Conservation (phyloP, 129 eudicot genomes). For the Mikania micrantha region DNA sequence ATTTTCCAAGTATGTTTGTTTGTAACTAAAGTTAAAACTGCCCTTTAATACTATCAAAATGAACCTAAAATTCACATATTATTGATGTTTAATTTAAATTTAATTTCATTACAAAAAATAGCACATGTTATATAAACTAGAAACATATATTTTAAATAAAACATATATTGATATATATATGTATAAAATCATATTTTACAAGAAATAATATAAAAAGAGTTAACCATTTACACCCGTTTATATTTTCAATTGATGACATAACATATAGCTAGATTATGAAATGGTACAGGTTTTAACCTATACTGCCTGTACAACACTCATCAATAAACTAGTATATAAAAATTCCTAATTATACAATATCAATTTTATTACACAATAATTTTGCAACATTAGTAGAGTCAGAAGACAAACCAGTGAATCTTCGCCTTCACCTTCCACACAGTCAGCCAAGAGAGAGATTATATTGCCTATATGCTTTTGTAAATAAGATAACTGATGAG, state of each 20-base stretch:
- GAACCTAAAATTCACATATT: neutral
- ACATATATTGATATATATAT: too few relatives aligned
- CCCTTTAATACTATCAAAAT: neutral
- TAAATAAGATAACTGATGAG: conserved; percentile 86
- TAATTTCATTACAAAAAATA: neutral
- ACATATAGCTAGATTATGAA: neutral
- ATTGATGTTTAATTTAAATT: neutral
- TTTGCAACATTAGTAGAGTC: neutral
- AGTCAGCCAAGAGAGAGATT: conserved; percentile 71
- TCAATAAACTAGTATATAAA: neutral
- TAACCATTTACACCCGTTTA: neutral
- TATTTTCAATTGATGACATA: neutral
- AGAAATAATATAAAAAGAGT: neutral
- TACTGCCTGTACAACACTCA: neutral
- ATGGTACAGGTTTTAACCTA: neutral
- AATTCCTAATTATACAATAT: neutral
- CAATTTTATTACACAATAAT: neutral
- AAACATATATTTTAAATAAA: neutral
- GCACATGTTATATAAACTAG: neutral
- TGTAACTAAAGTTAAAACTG: too few relatives aligned
- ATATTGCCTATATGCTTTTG: conserved; percentile 87
- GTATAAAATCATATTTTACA: neutral
- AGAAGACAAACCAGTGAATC: conserved; percentile 74
- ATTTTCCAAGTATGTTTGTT: too few relatives aligned
- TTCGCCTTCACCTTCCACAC: conserved; percentile 70